These are phyloP conservation scores for Chytridium lagenaria DNA, from an alignment of 371 early-diverging fungal genomes.

Conservation along the genomic window DNA sequence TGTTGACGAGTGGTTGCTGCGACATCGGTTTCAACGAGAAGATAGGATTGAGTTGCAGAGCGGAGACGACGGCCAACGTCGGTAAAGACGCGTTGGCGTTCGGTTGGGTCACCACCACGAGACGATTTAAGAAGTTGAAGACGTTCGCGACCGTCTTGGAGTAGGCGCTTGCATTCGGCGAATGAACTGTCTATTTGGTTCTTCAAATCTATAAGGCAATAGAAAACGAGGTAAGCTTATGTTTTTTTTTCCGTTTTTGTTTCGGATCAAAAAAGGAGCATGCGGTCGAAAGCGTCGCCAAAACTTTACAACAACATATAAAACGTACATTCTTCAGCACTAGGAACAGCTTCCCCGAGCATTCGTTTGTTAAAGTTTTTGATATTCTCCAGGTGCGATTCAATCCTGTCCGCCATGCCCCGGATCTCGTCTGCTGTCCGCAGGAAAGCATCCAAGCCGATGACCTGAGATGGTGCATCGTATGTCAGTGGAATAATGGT, in stretches of 20 bases:
- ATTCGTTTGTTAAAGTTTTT: background rate
- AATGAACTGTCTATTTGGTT: background rate
- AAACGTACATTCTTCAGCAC: background rate
- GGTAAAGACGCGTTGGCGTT: background rate
- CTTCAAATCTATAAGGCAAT: background rate
- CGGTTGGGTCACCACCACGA: background rate
- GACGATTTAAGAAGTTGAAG: background rate
- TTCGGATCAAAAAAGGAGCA: no score
- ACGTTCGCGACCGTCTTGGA: slow-evolving; percentile 1
- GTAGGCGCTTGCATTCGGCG: background rate
- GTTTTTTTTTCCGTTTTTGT: slow-evolving; percentile 4
- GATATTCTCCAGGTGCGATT: background rate
- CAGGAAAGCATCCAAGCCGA: background rate
- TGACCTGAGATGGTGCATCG: background rate
- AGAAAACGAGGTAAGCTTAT: no score
- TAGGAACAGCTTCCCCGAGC: background rate
- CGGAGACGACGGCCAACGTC: slow-evolving; percentile 13
- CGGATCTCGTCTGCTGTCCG: background rate
- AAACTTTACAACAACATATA: no score
- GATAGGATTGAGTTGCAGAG: background rate
- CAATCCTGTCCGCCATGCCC: background rate
- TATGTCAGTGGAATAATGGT: background rate
- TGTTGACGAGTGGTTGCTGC: background rate
- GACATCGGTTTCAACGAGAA: background rate
- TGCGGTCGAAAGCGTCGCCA: background rate